phyloP scores from a whole-genome alignment of 805 yeast genomes.

The Candida corydali region DNA sequence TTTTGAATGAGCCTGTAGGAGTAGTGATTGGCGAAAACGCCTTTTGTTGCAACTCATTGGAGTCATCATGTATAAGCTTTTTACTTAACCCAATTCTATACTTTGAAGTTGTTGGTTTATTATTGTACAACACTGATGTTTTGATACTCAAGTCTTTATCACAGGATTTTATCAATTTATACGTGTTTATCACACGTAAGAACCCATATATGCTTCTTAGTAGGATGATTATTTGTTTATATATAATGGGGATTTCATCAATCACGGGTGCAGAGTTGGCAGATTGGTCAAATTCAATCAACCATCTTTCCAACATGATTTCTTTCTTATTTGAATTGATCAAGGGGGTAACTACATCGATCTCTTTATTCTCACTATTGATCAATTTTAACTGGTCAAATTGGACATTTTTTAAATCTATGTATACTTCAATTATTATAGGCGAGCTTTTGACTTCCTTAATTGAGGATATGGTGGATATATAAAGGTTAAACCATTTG shows the following conservation, averaged over 20 bases:
- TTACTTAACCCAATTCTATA: slow-evolving; percentile 85
- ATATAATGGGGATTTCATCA: slow-evolving; percentile 61
- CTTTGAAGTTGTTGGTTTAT: slow-evolving; percentile 69
- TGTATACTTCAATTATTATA: slow-evolving; percentile 76
- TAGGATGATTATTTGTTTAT: slow-evolving; percentile 68
- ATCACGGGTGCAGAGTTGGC: slow-evolving; percentile 20
- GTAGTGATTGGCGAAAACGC: slow-evolving; percentile 70
- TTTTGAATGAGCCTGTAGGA: slow-evolving; percentile 65
- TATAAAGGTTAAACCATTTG: slow-evolving; percentile 62
- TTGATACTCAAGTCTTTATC: slow-evolving; percentile 19
- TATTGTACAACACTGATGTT: slow-evolving; percentile 65
- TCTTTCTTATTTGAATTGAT: slow-evolving; percentile 53
- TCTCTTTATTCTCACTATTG: neutral
- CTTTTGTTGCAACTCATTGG: slow-evolving; percentile 47
- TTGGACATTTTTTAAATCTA: slow-evolving; percentile 49
- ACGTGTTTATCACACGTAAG: slow-evolving; percentile 67
- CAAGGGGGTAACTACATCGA: neutral
- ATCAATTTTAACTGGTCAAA: neutral
- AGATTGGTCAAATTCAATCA: slow-evolving; percentile 68
- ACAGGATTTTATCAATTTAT: slow-evolving; percentile 45
- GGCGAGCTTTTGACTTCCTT: slow-evolving; percentile 53
- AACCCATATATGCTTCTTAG: slow-evolving; percentile 72
- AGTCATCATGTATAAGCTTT: slow-evolving; percentile 38
- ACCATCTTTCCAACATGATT: slow-evolving; percentile 93
- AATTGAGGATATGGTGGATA: slow-evolving; percentile 12